These are phyloP conservation scores for Megacollybia marginata DNA, from an alignment of 768 basidiomycete genomes.

Conservation along the genomic window DNA sequence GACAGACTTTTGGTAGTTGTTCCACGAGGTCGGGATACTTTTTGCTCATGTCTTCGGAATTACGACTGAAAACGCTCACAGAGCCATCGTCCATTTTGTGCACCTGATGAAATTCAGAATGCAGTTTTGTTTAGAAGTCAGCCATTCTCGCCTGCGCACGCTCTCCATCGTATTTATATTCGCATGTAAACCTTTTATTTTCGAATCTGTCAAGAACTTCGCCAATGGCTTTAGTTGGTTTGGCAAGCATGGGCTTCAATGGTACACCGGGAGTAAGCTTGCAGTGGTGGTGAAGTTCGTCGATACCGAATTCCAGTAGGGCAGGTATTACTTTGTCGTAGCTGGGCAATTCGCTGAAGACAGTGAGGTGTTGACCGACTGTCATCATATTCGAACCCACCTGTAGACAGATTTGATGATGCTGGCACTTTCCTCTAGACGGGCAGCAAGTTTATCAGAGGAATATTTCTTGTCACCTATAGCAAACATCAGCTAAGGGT, in stretches of 20 bases:
- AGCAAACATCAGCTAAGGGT: background rate
- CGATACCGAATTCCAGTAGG: constrained; percentile 71
- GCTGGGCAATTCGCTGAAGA: constrained; percentile 75
- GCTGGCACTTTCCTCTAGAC: constrained; percentile 70
- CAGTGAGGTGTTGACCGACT: constrained; percentile 1
- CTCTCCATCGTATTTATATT: constrained; percentile 99
- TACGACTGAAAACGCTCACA: constrained; percentile 90
- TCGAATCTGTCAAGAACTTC: constrained; percentile 98
- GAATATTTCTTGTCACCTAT: constrained; percentile 69
- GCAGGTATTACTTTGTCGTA: constrained; percentile 93
- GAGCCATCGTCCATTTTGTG: constrained; percentile 78
- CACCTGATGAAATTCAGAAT: constrained; percentile 39
- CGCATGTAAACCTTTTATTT: constrained; percentile 91
- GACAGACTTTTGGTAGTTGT: constrained; percentile 73
- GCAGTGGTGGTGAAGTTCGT: constrained; percentile 62
- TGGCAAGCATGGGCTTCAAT: constrained; percentile 97
- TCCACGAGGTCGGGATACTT: constrained; percentile 99
- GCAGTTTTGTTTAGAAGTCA: background rate
- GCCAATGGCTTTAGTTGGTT: constrained; percentile 97
- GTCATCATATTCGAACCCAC: constrained; percentile 29
- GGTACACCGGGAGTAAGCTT: constrained; percentile 94
- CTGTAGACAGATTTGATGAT: constrained; percentile 90
- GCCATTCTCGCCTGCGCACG: constrained; percentile 70
- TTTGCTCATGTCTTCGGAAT: constrained; percentile 98
- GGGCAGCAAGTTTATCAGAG: constrained; percentile 60